phyloP scores from a whole-genome alignment of 352 stramenopile species.

The Thraustochytrium striatum region DNA sequence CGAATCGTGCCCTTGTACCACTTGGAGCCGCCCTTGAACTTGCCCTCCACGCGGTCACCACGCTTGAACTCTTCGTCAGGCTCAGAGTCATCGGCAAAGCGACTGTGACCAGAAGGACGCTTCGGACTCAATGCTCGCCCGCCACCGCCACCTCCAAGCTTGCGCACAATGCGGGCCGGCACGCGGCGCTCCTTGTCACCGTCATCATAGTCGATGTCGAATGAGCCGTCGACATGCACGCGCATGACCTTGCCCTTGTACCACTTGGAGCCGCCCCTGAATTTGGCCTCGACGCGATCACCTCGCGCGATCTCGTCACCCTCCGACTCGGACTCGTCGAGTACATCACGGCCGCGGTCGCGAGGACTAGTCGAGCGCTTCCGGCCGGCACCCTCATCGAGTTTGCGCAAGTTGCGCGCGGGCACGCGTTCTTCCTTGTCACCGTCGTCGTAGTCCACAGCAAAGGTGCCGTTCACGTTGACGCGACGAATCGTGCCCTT shows the following conservation, averaged over 20 bases:
- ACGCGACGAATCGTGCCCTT: constrained; percentile 49
- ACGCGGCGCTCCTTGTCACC: constrained; percentile 56
- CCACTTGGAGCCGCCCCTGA: constrained; percentile 50
- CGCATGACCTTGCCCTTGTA: constrained; percentile 50
- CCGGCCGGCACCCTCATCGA: not conserved
- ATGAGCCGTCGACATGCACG: constrained; percentile 54
- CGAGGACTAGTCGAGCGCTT: too few relatives aligned
- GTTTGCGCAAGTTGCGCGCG: constrained; percentile 31
- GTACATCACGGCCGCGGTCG: too few relatives aligned
- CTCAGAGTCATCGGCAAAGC: not conserved
- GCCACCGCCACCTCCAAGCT: constrained; percentile 10
- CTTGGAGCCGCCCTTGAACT: constrained; percentile 64
- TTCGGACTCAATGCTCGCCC: too few relatives aligned
- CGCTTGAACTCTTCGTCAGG: not conserved
- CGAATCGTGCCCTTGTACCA: constrained; percentile 70
- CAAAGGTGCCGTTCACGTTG: constrained; percentile 58
- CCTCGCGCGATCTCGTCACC: constrained; percentile 36
- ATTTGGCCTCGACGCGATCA: constrained; percentile 55
- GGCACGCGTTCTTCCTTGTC: constrained; percentile 57
- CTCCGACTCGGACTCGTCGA: not conserved
- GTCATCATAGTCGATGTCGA: constrained; percentile 57
- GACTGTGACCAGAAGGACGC: too few relatives aligned
- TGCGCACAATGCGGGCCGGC: not conserved
- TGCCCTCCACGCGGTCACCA: constrained; percentile 63
- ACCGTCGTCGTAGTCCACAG: constrained; percentile 63